These are phyloP conservation scores for Candida silvicultrix DNA, from an alignment of 805 yeast species.

Conservation along the genomic window DNA sequence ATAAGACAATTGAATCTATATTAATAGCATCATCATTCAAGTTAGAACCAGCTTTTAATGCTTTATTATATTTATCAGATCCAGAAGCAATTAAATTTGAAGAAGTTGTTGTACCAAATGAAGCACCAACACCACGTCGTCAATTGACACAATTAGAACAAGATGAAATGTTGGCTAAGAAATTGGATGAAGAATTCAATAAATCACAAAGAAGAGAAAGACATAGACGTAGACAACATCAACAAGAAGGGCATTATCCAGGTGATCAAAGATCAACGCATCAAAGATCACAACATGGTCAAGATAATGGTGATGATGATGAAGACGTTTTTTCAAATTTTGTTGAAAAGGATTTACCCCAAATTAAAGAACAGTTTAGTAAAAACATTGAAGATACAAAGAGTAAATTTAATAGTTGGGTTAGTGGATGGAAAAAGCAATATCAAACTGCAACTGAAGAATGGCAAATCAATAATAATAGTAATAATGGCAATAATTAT, in stretches of 20 bases:
- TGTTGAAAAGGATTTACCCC: slow-evolving; percentile 48
- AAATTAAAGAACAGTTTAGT: slow-evolving; percentile 58
- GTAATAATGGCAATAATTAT: background rate
- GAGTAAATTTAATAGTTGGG: slow-evolving; percentile 69
- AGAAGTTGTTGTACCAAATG: slow-evolving; percentile 26
- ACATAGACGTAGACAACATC: slow-evolving; percentile 23
- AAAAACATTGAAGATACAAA: slow-evolving; percentile 81
- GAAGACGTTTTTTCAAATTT: slow-evolving; percentile 50
- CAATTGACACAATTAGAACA: slow-evolving; percentile 43
- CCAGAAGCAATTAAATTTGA: slow-evolving; percentile 48
- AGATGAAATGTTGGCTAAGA: slow-evolving; percentile 81
- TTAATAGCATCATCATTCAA: slow-evolving; percentile 81
- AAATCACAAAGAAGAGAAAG: slow-evolving; percentile 14
- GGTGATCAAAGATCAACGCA: background rate
- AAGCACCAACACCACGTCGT: slow-evolving; percentile 20
- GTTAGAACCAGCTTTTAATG: slow-evolving; percentile 84
- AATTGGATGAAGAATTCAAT: slow-evolving; percentile 62
- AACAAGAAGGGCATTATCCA: slow-evolving; percentile 7
- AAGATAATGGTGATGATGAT: slow-evolving; percentile 29
- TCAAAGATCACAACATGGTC: slow-evolving; percentile 8
- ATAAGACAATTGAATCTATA: slow-evolving; percentile 64
- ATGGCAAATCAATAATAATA: background rate
- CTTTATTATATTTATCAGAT: slow-evolving; percentile 73
- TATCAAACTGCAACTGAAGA: slow-evolving; percentile 2
- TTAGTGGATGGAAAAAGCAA: slow-evolving; percentile 22